Conservation (phyloP, 2,329 filamentous ascomycete species). For the Bisporella sp. region DNA sequence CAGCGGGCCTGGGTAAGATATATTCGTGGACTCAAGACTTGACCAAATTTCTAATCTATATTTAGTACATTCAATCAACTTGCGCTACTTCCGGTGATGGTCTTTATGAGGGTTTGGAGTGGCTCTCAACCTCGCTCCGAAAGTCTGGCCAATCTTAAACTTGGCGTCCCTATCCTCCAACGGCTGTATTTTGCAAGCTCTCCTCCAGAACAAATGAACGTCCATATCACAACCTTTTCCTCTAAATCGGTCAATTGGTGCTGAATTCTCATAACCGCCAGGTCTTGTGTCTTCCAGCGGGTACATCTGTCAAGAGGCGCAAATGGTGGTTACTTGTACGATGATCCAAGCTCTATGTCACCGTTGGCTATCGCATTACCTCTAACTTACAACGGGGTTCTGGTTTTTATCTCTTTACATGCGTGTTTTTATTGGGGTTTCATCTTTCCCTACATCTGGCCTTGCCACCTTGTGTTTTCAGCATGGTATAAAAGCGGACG, state of each 20-base stretch:
- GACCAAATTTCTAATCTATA: slow-evolving; percentile 12
- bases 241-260: slow-evolving; percentile 25
- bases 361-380: slow-evolving; percentile 23
- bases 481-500: slow-evolving; percentile 29
- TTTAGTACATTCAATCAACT: slow-evolving; percentile 96
- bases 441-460: slow-evolving; percentile 24
- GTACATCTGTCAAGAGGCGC: slow-evolving; percentile 28
- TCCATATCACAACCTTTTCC: slow-evolving; percentile 24
- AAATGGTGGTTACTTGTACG: slow-evolving; percentile 29
- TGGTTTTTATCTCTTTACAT: slow-evolving; percentile 19
- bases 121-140: slow-evolving; percentile 77
- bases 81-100: slow-evolving; percentile 98
- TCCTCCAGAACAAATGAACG: slow-evolving; percentile 23
- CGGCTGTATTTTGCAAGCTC: slow-evolving; percentile 22
- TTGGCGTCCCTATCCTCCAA: slow-evolving; percentile 5
- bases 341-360: slow-evolving; percentile 25
- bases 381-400: slow-evolving; percentile 16
- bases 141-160: slow-evolving; percentile 63
- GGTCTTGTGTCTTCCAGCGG: slow-evolving; percentile 26
- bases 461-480: slow-evolving; percentile 26
- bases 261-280: slow-evolving; percentile 19
- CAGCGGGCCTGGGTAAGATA: slow-evolving; percentile 92
- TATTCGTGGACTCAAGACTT: neutral
- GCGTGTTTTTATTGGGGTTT: slow-evolving; percentile 18
- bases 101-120: slow-evolving; percentile 98